Conservation (phyloP, 2,329 filamentous ascomycete species). For the Purpureocillium takamizusanense region DNA sequence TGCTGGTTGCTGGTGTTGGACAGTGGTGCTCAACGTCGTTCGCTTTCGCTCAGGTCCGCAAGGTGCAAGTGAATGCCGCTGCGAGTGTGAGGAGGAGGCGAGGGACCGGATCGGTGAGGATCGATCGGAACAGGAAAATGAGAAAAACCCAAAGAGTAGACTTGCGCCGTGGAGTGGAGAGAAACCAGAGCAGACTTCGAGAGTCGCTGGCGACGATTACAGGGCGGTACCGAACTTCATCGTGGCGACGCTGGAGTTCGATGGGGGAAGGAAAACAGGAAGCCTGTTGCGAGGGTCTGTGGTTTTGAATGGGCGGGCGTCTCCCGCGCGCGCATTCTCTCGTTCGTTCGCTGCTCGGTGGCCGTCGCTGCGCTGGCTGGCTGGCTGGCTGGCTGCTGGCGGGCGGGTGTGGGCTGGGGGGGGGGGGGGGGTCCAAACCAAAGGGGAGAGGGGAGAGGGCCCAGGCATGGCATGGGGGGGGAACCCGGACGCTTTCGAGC, state of each 20-base stretch:
- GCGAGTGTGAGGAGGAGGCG: slow-evolving; percentile 12
- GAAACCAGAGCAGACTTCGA: slow-evolving; percentile 43
- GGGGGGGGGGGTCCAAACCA: not conserved
- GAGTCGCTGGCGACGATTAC: slow-evolving; percentile 43
- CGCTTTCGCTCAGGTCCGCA: slow-evolving; percentile 21
- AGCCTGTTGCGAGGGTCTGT: slow-evolving; percentile 3
- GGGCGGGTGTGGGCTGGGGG: not conserved
- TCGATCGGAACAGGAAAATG: slow-evolving; percentile 3
- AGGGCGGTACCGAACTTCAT: slow-evolving; percentile 45
- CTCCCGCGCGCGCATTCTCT: not conserved
- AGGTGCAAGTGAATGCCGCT: slow-evolving; percentile 45
- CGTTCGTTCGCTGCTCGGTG: no score
- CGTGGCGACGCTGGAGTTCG: slow-evolving; percentile 40
- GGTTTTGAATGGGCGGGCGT: slow-evolving; percentile 20
- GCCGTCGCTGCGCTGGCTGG: not conserved
- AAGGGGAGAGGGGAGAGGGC: not conserved
- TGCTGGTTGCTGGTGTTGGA: not conserved
- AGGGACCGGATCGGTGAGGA: slow-evolving; percentile 1
- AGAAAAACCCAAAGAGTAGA: slow-evolving; percentile 14
- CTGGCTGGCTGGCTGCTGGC: not conserved
- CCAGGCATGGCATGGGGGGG: not conserved
- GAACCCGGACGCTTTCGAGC: no score
- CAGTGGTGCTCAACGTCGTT: not conserved
- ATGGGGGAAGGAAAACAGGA: slow-evolving; percentile 27
- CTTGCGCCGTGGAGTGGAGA: slow-evolving; percentile 28